Percentiles rank a stretch among this genome's conserved stretches.
Conservation (phyloP, 768 basidiomycete genomes). For the Termitomyces sp. region DNA sequence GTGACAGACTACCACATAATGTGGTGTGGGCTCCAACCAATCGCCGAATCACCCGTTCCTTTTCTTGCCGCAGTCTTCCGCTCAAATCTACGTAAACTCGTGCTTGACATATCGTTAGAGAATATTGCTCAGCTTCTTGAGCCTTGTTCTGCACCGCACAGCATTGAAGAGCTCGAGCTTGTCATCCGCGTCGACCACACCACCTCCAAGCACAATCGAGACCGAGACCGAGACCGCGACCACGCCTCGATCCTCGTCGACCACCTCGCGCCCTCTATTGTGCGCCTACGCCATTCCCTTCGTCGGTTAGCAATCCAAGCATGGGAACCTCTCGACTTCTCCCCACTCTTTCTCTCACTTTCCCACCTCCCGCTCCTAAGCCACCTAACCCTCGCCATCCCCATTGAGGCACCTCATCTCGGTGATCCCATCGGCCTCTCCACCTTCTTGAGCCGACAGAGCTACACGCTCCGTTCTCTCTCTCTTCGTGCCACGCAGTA, state of each 20-base stretch:
- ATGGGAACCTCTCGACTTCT: conserved; percentile 42
- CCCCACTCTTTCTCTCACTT: conserved; percentile 36
- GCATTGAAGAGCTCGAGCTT: conserved; percentile 39
- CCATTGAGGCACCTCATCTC: conserved; percentile 37
- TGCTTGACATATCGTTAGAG: conserved; percentile 41
- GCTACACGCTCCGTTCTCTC: conserved; percentile 30
- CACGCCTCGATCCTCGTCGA: conserved; percentile 28
- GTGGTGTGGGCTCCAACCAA: conserved; percentile 39
- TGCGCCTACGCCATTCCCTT: conserved; percentile 30
- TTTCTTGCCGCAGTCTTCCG: conserved; percentile 34
- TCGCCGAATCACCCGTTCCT: conserved; percentile 24
- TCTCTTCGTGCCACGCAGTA: conserved; percentile 40
- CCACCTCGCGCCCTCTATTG: conserved; percentile 37
- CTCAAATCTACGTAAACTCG: conserved; percentile 34
- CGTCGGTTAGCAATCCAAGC: conserved; percentile 36
- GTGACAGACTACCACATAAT: conserved; percentile 48
- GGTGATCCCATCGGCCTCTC: conserved; percentile 35
- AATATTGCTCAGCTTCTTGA: conserved; percentile 32
- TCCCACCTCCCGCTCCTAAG: conserved; percentile 28
- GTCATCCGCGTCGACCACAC: conserved; percentile 37
- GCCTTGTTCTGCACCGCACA: conserved; percentile 24
- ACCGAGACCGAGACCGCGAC: conserved; percentile 14
- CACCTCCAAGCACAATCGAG: conserved; percentile 3
- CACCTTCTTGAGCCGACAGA: conserved; percentile 33
- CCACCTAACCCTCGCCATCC: conserved; percentile 36